Evolutionary conservation across 108 stramenopile genomes (phyloP).

Genomic region (Stephanodiscus minutulus): DNA sequence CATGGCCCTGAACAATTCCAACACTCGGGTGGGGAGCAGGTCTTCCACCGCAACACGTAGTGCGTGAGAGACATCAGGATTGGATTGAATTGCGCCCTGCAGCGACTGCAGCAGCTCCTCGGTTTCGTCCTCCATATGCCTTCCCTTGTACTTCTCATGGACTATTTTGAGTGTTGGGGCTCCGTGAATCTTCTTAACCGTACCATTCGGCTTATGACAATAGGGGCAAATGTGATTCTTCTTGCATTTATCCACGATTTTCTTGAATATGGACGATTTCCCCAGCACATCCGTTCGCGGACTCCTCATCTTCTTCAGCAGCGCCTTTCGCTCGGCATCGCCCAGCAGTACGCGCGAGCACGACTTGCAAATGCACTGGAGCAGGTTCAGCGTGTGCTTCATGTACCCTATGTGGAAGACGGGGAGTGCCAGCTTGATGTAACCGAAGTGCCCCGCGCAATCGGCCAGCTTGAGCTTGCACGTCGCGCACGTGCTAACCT

Average conservation of each 20-base stretch:
- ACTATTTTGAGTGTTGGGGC: conserved; percentile 92
- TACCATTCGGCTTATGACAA: conserved; percentile 90
- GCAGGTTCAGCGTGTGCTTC: conserved; percentile 87
- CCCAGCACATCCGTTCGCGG: conserved; percentile 82
- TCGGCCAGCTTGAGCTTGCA: conserved; percentile 92
- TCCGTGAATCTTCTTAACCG: conserved; percentile 95
- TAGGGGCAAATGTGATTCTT: conserved; percentile 84
- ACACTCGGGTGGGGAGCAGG: conserved; percentile 75
- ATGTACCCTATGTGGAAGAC: conserved; percentile 98
- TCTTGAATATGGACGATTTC: conserved; percentile 76
- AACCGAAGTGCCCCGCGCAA: conserved; percentile 97
- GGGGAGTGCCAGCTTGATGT: conserved; percentile 93
- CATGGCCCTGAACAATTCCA: conserved; percentile 89
- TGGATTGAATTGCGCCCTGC: conserved; percentile 62
- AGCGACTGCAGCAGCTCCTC: conserved; percentile 67
- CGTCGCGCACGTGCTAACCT: conserved; percentile 85
- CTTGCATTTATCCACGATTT: conserved; percentile 93
- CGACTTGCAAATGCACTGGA: conserved; percentile 97
- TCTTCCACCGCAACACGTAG: conserved; percentile 67
- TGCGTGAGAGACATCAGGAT: conserved; percentile 71
- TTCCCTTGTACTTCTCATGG: conserved; percentile 89
- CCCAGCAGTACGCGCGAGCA: conserved; percentile 91
- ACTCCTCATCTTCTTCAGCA: conserved; percentile 80
- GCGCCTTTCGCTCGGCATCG: conserved; percentile 62
- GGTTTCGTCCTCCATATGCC: conserved; percentile 75